phyloP scores from a whole-genome alignment of 2,329 filamentous ascomycete genomes.

The Chaetomium olivaceum region DNA sequence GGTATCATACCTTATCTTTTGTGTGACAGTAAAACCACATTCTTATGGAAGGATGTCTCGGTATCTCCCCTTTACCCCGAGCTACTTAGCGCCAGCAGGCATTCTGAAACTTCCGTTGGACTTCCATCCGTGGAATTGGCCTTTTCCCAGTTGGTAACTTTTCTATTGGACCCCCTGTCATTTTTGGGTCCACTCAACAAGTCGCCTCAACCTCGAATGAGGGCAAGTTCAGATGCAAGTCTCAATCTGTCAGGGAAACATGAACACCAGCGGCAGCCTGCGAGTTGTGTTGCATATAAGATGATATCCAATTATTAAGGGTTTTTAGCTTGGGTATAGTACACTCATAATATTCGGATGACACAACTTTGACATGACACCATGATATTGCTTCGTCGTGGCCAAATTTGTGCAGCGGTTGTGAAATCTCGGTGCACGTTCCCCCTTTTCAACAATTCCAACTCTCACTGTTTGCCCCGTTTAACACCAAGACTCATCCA shows the following conservation, averaged over 20 bases:
- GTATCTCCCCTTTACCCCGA: neutral
- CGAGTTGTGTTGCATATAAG: neutral
- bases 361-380: neutral
- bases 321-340: neutral
- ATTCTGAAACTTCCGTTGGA: neutral
- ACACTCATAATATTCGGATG: neutral
- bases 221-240: neutral
- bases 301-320: neutral
- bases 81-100: neutral
- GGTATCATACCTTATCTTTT: neutral
- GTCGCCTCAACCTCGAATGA: neutral
- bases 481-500: neutral
- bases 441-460: slow-evolving; percentile 12
- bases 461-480: neutral
- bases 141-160: neutral
- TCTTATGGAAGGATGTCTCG: neutral
- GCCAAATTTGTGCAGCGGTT: neutral
- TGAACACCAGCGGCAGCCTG: neutral
- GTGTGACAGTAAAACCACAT: neutral
- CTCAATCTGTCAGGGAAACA: neutral
- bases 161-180: slow-evolving; percentile 4
- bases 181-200: neutral
- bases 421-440: slow-evolving; percentile 15
- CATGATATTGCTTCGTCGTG: neutral
- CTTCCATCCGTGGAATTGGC: neutral